Percentiles rank a stretch among this genome's conserved stretches.
phyloP scores from a whole-genome alignment of 2,329 filamentous ascomycete genomes.

The Curvularia lunata region DNA sequence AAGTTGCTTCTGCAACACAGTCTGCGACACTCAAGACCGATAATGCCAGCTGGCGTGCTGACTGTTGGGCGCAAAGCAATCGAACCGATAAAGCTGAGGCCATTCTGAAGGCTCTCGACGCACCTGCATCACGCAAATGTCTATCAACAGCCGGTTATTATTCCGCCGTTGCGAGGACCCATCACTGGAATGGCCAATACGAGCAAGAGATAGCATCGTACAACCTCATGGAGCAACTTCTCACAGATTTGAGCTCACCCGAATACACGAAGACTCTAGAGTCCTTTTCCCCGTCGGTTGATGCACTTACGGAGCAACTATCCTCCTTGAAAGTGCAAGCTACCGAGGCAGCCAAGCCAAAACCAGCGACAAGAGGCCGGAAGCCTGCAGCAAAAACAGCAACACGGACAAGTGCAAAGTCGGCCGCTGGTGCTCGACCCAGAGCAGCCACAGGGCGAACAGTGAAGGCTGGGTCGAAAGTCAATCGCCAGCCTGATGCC shows the following conservation, averaged over 20 bases:
- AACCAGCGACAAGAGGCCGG: constrained; percentile 28
- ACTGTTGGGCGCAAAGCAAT: constrained; percentile 59
- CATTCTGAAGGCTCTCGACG: constrained; percentile 61
- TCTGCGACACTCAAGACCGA: constrained; percentile 62
- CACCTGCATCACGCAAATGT: constrained; percentile 49
- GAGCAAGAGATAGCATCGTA: constrained; percentile 59
- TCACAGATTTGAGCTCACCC: constrained; percentile 51
- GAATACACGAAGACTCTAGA: constrained; percentile 40
- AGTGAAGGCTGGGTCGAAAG: constrained; percentile 24
- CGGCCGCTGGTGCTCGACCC: constrained; percentile 21
- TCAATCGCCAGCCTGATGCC: constrained; percentile 18
- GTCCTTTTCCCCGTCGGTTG: constrained; percentile 35
- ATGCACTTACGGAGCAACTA: constrained; percentile 52
- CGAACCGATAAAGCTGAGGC: constrained; percentile 56
- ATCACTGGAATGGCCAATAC: constrained; percentile 56
- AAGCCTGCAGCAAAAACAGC: constrained; percentile 29
- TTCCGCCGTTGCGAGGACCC: constrained; percentile 57
- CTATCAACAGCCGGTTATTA: constrained; percentile 61
- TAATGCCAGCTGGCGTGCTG: constrained; percentile 54
- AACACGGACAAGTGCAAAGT: constrained; percentile 19
- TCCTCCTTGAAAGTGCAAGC: constrained; percentile 49
- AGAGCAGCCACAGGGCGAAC: constrained; percentile 22
- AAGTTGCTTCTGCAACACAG: constrained; percentile 72
- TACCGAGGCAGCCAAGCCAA: constrained; percentile 17
- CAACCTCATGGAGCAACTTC: constrained; percentile 54